These are phyloP conservation scores for Zymoseptoria ardabiliae DNA, from an alignment of 2,329 filamentous ascomycete species.

Conservation along the genomic window DNA sequence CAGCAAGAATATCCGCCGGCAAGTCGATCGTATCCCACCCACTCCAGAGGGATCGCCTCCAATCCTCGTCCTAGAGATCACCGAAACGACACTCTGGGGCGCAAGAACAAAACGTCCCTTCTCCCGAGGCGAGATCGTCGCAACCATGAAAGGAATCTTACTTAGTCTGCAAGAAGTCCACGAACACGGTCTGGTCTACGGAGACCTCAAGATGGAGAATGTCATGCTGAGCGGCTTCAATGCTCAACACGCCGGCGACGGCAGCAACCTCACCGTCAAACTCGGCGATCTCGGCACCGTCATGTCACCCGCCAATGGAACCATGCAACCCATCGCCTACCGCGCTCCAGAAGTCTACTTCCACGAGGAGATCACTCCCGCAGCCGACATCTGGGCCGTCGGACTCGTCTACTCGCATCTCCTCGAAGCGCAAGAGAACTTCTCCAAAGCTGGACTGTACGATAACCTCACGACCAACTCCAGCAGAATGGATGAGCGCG, in stretches of 20 bases:
- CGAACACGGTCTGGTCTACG: conserved; percentile 22
- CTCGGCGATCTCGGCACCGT: conserved; percentile 25
- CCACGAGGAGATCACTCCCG: conserved; percentile 20
- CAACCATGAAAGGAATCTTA: conserved; percentile 17
- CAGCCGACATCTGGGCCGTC: conserved; percentile 25
- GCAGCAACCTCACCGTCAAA: conserved; percentile 17
- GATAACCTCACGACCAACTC: conserved; percentile 15
- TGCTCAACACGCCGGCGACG: conserved; percentile 7
- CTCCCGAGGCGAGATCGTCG: conserved; percentile 19
- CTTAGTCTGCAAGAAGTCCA: conserved; percentile 21
- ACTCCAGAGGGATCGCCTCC: conserved; percentile 11
- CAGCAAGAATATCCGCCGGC: conserved; percentile 16
- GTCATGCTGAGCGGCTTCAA: conserved; percentile 25
- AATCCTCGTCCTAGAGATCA: conserved; percentile 23
- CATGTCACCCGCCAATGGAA: conserved; percentile 20
- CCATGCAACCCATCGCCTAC: conserved; percentile 23
- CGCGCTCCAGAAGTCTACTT: conserved; percentile 26
- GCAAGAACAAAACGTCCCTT: conserved; percentile 23
- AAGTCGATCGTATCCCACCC: conserved; percentile 24
- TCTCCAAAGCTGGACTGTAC: conserved; percentile 22
- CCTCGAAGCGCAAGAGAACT: conserved; percentile 21
- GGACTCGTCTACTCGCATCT: conserved; percentile 25
- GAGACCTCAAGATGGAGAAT: conserved; percentile 27
- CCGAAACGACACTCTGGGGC: conserved; percentile 21
- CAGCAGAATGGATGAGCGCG: conserved; percentile 13